These are phyloP conservation scores for Penicillium silybi DNA, from an alignment of 495 filamentous ascomycete genomes.

Conservation along the genomic window DNA sequence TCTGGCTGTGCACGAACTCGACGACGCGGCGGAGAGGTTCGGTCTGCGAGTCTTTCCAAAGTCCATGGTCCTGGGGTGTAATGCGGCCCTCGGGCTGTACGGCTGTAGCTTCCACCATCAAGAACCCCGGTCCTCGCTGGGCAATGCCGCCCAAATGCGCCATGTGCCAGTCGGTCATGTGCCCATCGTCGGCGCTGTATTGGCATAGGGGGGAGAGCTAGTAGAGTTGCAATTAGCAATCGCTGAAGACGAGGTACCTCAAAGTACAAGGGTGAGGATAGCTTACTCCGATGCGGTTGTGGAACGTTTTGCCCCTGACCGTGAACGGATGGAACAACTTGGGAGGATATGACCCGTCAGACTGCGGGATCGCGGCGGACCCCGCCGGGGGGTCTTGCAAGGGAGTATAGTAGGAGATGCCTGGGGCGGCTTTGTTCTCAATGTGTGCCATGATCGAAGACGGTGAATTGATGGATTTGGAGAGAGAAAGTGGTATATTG, in stretches of 20 bases:
- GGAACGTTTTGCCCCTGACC: constrained; percentile 55
- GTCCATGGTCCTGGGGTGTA: constrained; percentile 61
- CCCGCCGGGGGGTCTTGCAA: constrained; percentile 57
- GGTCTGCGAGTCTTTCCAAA: constrained; percentile 70
- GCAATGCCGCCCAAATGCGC: constrained; percentile 52
- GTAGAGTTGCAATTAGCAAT: background rate
- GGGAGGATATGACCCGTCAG: constrained; percentile 50
- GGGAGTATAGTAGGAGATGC: constrained; percentile 62
- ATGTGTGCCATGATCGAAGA: constrained; percentile 19
- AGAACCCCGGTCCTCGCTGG: constrained; percentile 56
- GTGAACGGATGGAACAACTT: constrained; percentile 64
- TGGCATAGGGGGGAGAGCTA: constrained; percentile 56
- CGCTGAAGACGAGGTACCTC: background rate
- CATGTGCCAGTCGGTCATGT: constrained; percentile 57
- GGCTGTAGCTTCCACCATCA: constrained; percentile 65
- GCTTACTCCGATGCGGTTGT: constrained; percentile 32
- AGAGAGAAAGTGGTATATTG: too few relatives aligned
- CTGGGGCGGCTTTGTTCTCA: constrained; percentile 39
- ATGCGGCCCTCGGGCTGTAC: constrained; percentile 66
- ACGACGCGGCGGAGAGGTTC: constrained; percentile 52
- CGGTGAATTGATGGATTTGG: background rate
- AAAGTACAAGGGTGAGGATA: background rate
- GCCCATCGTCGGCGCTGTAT: constrained; percentile 60
- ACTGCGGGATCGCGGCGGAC: constrained; percentile 57
- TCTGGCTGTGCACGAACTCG: constrained; percentile 65